A percentile compares a stretch with the other conserved stretches of the same genome.
phyloP scores from a whole-genome alignment of 176 grass and related monocot genomes.

The Avena sativa region DNA sequence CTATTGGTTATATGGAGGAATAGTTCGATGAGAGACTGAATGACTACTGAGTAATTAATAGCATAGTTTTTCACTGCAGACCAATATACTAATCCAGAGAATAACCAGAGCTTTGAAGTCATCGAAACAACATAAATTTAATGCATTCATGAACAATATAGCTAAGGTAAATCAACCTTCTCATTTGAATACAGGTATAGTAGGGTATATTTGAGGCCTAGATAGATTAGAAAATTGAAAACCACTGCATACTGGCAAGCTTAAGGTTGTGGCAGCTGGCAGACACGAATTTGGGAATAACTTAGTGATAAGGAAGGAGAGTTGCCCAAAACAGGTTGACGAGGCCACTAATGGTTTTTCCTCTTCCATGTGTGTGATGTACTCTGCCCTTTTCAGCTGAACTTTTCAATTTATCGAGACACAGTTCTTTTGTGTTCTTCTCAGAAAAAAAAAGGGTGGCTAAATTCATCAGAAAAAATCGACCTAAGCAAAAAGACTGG shows the following conservation, averaged over 20 bases:
- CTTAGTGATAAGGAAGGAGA: not conserved
- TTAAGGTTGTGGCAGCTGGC: not conserved
- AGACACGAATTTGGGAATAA: not conserved
- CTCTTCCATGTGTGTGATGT: too few relatives aligned
- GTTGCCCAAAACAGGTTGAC: conserved; percentile 20
- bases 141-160: conserved; percentile 3
- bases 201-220: not conserved
- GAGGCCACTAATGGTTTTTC: too few relatives aligned
- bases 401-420: too few relatives aligned
- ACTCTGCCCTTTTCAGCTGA: too few relatives aligned
- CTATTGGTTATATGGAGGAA: not conserved
- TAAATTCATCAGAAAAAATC: conserved; percentile 3
- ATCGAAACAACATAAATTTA: conserved; percentile 2
- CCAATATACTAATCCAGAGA: conserved; percentile 17
- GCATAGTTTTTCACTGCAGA: not conserved
- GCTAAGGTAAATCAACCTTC: not conserved
- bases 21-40: not conserved
- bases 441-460: not conserved
- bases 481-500: not conserved
- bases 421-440: too few relatives aligned
- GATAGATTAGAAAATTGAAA: not conserved
- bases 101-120: not conserved
- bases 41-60: not conserved
- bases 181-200: not conserved
- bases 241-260: not conserved